Percentiles rank a stretch among this genome's conserved stretches.
Evolutionary conservation across 306 rosid species (phyloP).

Genomic region (Crotalaria pallida): DNA sequence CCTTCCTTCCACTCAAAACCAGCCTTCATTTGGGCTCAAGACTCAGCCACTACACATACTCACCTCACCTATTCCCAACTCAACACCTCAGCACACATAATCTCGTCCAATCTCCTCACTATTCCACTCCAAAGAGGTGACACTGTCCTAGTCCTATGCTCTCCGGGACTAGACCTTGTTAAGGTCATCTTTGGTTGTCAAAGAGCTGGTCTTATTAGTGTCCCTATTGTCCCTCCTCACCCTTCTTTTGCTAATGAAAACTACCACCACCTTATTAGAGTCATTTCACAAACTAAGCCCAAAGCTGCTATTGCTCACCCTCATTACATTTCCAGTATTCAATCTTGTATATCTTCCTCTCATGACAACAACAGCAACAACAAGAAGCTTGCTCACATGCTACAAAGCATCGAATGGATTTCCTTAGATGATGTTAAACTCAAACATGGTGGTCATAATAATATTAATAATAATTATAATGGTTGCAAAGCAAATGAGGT

Average conservation of each 20-base stretch:
- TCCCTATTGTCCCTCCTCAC: slow-evolving; percentile 64
- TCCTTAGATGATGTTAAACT: slow-evolving; percentile 36
- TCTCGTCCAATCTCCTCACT: slow-evolving; percentile 39
- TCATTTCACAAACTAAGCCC: slow-evolving; percentile 68
- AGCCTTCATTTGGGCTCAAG: slow-evolving; percentile 69
- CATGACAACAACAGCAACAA: not conserved
- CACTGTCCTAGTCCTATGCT: slow-evolving; percentile 50
- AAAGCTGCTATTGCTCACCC: slow-evolving; percentile 68
- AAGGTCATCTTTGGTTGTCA: slow-evolving; percentile 66
- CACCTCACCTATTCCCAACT: slow-evolving; percentile 52
- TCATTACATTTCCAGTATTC: slow-evolving; percentile 37
- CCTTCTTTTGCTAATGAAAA: slow-evolving; percentile 41
- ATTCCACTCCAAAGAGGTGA: slow-evolving; percentile 42
- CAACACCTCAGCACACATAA: slow-evolving; percentile 36
- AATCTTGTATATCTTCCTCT: slow-evolving; percentile 31
- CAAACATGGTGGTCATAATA: not conserved
- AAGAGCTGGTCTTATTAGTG: slow-evolving; percentile 62
- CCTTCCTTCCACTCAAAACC: slow-evolving; percentile 62
- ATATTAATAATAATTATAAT: not conserved
- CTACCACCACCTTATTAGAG: slow-evolving; percentile 48
- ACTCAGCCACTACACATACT: not conserved
- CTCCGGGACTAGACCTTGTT: slow-evolving; percentile 63
- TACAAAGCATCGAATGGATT: slow-evolving; percentile 47
- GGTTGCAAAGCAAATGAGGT: slow-evolving; percentile 53
- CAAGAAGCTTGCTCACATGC: slow-evolving; percentile 27